Conservation (phyloP, 306 rosid species). For the Cicer pinnatifidum region DNA sequence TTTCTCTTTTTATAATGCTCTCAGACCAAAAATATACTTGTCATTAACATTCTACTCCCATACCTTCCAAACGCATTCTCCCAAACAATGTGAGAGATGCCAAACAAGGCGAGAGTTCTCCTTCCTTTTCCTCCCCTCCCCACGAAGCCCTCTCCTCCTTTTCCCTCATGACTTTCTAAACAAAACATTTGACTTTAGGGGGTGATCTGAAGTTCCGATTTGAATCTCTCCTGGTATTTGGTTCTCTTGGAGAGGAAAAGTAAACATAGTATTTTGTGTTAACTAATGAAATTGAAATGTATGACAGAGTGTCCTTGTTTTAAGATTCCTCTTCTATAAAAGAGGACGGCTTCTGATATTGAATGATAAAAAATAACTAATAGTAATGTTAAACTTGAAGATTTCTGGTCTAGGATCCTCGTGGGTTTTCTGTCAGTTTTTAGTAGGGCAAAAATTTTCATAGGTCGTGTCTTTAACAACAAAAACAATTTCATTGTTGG, state of each 20-base stretch:
- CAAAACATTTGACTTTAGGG: neutral
- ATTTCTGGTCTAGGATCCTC: neutral
- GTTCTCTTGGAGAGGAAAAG: neutral
- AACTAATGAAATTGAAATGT: constrained; percentile 8
- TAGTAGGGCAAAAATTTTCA: neutral
- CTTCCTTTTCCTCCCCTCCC: neutral
- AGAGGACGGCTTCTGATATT: neutral
- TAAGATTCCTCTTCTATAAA: neutral
- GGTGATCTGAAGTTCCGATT: constrained; percentile 10
- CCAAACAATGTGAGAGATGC: too few species aligned
- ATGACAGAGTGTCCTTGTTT: neutral
- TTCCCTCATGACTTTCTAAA: neutral
- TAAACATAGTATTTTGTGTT: neutral
- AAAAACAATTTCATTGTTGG: neutral
- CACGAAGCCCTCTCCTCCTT: neutral
- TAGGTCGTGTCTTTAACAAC: neutral
- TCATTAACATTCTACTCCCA: too few species aligned
- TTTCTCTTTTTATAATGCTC: neutral
- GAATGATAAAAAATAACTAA: neutral
- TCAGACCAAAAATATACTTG: too few species aligned
- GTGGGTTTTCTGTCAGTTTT: neutral
- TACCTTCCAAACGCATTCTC: too few species aligned
- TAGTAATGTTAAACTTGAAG: neutral
- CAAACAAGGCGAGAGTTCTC: neutral
- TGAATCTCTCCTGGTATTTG: neutral